Base-by-base conservation (phyloP, 139 green algal genomes). In the Tetradesmus obliquus region DNA sequence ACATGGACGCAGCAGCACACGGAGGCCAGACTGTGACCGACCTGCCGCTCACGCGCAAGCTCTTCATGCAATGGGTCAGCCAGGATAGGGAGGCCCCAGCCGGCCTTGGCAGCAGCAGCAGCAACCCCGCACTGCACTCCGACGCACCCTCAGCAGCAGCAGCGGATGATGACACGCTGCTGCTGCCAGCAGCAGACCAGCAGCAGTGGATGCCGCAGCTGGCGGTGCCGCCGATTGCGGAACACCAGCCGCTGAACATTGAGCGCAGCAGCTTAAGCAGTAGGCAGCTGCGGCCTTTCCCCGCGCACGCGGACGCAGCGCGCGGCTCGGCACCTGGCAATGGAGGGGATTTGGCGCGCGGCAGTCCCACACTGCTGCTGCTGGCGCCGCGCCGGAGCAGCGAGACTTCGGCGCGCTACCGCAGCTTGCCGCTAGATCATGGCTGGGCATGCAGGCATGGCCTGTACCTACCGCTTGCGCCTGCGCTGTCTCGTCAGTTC, bases 31-130 rank as follows among this genome's bases (percentile, higher is more conserved):
- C 84, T 10, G 88, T 91, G 20, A 72, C 71, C 2, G 45, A 71
- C 71, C 2, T 84, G 6, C n/a, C 58, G 7, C 86, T 90, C 10
- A n/a, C 79, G n/a, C 71, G 86, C 20, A 82, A 82, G 85, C 45
- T 89, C 13, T 89, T 79, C 66, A 90, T 89, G 85, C 12, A 89
- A 6, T 89, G 85, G 85, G 85, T 89, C 3, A n/a, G 53, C 12
- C 32, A 89, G 20, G 85, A 82, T 15, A 60, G 85, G 4, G 66
- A 82, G 22, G 15, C 32, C n/a, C 12, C 57, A 79, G 24, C 71
- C 17, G 57, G n/a, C 2, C 10, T 60, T 17, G 45, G 53, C 2
- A 66, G 53, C 81, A 60, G 53, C 81, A 86, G 53, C 81, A 86
- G 81, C 81, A 58, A 66, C 32, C 79, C 79, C 5, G 32, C 24